Evolutionary conservation across 2,329 filamentous ascomycete genomes (phyloP), one percentile per base, ranked within the genome.

Genomic region (Aspergillus terreus): DNA sequence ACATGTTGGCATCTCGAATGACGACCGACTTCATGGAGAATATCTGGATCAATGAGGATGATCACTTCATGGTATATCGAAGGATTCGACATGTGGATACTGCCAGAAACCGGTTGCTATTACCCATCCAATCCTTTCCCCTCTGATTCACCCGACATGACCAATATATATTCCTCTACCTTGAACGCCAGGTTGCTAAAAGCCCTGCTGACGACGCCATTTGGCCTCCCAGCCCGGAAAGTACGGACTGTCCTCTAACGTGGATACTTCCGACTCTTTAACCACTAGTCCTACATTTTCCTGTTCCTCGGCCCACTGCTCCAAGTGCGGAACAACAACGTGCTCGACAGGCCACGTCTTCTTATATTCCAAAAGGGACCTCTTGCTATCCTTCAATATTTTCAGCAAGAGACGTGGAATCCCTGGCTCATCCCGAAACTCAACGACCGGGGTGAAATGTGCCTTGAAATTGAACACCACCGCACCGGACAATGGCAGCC

Each of bases 401-500:
- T 86, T 87, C 2, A 83, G 69, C 2, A 90, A 49, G 4, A 95
- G 66, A 0, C 80, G 81, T 0, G 90, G 90, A 0, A 95, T 73
- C 43, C 83, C 87, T 0, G 87, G 82, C 67, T 95, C 90, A 50
- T 87, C 77, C 2, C 81, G 75, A 51, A 95, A 84, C 56, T 87
- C 83, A 0, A 77, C 66, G 0, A 95, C 67, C 0, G 87, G 87
- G 0, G 89, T 94, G 70, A 95, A 95, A 0, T 94, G 69, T 0
- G 87, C 89, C 65, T 92, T 95, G 80, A 92, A 95, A 68, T 94
- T 95, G 75, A 95, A 95, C 0, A 90, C 81, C 1, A 95, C 75
- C 0, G 81, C 86, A 0, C 82, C 88, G 0, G 86, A 90, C 0
- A 95, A 74, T 0, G 90, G 90, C 0, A 95, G 73, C 2, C 90